phyloP scores from a whole-genome alignment of 345 rosid genomes.

The Ailanthus altissimus region DNA sequence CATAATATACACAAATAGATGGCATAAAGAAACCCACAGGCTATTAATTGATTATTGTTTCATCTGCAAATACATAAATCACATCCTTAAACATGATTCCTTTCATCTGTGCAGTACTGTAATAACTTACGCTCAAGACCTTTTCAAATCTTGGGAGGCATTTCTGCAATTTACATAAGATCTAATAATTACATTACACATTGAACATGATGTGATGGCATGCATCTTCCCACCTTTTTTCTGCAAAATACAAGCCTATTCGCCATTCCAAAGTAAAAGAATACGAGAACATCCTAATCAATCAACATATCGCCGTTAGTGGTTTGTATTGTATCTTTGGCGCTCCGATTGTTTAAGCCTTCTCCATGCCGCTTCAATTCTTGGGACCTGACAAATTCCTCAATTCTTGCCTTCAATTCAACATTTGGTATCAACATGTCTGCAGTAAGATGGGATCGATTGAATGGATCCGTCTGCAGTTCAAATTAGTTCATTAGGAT shows the following conservation, averaged over 20 bases:
- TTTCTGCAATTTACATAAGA: neutral
- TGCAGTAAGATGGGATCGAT: slow-evolving; percentile 80
- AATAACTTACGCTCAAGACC: neutral
- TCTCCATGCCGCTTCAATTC: slow-evolving; percentile 60
- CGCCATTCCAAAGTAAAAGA: neutral
- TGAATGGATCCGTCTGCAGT: slow-evolving; percentile 93
- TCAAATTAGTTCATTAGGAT: slow-evolving; percentile 24
- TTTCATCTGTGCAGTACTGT: neutral
- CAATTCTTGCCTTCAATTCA: slow-evolving; percentile 79
- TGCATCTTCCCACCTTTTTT: neutral
- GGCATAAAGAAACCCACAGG: neutral
- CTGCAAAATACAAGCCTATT: neutral
- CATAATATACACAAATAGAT: no score
- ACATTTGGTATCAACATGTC: slow-evolving; percentile 83
- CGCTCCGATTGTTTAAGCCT: slow-evolving; percentile 48
- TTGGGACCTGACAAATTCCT: slow-evolving; percentile 71
- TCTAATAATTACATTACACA: neutral
- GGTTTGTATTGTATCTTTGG: slow-evolving; percentile 71
- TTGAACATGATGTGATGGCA: neutral
- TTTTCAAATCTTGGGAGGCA: neutral
- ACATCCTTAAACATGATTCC: neutral
- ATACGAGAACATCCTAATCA: slow-evolving; percentile 43
- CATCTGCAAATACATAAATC: neutral
- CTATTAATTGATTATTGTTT: neutral
- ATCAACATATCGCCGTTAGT: slow-evolving; percentile 74